Base-by-base conservation (phyloP, 306 rosid species). In the Castanopsis chinensis region DNA sequence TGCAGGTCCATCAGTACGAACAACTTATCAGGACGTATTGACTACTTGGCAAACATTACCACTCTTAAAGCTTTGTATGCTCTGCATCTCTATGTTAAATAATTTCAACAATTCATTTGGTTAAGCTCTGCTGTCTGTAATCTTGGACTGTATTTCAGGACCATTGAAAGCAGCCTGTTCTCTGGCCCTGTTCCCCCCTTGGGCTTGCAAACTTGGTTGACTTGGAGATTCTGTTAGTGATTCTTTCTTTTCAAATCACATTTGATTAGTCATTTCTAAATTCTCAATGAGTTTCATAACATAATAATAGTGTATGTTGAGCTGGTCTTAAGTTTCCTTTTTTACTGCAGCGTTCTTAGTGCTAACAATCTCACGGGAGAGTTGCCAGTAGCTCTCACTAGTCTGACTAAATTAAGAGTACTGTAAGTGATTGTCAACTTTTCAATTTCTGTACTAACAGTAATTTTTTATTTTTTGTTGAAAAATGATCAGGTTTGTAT, bases 11-110 rank as follows among this genome's bases (percentile, higher is more conserved):
- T 83, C 45, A 5, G 33, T 59, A 67, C 64, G 1, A 83, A 83
- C 83, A 83, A 83, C 27, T 69, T 83, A 32, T 11, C 83, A 51
- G 86, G 86, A 30, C 69, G 23, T 32, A 78, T 83, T 52, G 59
- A 7, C 54, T 83, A 56, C 76, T 49, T 78, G 69, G 86, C 80
- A 69, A 78, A 51, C 18, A 73, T 83, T 12, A 83, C 80, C 37
- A 58, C 64, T 59, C 80, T 83, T 0, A n/a, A 0, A 13, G 23
- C 54, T 18, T 7, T 83, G 86, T 78, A 78, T 21, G 80, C 20
- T 78, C 30, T 15, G 5, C 15, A 32, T 65, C 49, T 17, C 71
- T 65, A 13, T 54, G 12, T 65, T 32, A 6, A 32, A 33, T 9
- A 17, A 0, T 32, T 32, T 18, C 12, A 65, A 65, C 2, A 10